Percentiles rank a stretch among this genome's conserved stretches.
phyloP scores from a whole-genome alignment of 129 eudicot genomes.

The Flaveria robusta region DNA sequence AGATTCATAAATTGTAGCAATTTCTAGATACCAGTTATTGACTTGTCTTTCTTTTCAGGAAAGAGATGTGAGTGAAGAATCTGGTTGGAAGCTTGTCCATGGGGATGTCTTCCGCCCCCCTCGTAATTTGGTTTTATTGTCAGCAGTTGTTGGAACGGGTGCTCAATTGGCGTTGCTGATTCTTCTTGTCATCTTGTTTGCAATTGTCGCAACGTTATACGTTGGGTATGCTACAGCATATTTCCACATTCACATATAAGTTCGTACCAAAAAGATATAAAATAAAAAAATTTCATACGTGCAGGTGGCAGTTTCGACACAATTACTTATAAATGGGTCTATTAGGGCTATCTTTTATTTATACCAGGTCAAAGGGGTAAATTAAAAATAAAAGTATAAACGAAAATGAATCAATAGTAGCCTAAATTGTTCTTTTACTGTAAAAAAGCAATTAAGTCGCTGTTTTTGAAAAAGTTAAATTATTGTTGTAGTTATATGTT shows the following conservation, averaged over 20 bases:
- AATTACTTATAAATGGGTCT: not conserved
- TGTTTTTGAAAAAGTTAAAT: not conserved
- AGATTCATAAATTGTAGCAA: not conserved
- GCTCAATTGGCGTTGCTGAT: slow-evolving; percentile 80
- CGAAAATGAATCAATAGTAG: not conserved
- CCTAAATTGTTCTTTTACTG: not conserved
- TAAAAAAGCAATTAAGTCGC: not conserved
- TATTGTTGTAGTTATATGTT: not conserved
- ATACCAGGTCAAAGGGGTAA: not conserved
- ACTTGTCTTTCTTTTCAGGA: slow-evolving; percentile 51
- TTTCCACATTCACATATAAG: not conserved
- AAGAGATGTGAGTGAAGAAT: slow-evolving; percentile 96
- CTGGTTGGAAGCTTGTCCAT: slow-evolving; percentile 99
- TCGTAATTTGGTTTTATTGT: slow-evolving; percentile 67
- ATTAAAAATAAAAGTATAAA: not conserved
- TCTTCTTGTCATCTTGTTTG: slow-evolving; percentile 90
- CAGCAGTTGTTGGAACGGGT: slow-evolving; percentile 96
- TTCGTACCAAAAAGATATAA: not conserved
- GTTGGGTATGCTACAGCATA: slow-evolving; percentile 66
- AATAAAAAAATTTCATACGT: not conserved
- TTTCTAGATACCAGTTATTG: slow-evolving; percentile 13
- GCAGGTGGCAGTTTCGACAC: not conserved
- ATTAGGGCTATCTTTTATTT: not conserved
- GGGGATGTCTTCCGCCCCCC: slow-evolving; percentile 98
- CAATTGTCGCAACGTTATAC: slow-evolving; percentile 87